These are phyloP conservation scores for Fusarium nygamai DNA, from an alignment of 2,329 filamentous ascomycete species.

Conservation along the genomic window DNA sequence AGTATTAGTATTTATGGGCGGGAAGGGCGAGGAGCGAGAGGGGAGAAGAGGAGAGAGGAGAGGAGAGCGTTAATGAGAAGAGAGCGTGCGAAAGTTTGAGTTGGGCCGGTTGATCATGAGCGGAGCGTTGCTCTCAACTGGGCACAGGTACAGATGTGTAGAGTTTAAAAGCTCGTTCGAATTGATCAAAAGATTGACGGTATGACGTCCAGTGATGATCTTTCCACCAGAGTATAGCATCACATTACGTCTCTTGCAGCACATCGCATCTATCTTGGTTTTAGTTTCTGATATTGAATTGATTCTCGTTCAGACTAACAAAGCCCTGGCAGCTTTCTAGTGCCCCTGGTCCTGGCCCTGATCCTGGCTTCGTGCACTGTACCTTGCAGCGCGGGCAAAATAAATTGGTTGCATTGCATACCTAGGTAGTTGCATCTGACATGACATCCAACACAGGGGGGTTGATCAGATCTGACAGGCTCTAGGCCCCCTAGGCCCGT, in stretches of 20 bases:
- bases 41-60: neutral
- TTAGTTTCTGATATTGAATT: neutral
- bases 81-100: constrained; percentile 17
- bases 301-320: neutral
- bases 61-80: neutral
- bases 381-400: constrained; percentile 24
- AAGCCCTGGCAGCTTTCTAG: neutral
- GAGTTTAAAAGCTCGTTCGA: constrained; percentile 4
- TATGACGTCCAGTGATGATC: constrained; percentile 22
- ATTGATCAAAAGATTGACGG: constrained; percentile 3
- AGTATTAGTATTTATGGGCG: constrained; percentile 12
- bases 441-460: constrained; percentile 6
- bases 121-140: constrained; percentile 11
- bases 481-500: neutral
- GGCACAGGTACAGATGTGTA: neutral
- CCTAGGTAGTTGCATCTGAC: constrained; percentile 11
- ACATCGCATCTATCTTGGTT: neutral
- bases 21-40: constrained; percentile 10
- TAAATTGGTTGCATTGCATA: constrained; percentile 31
- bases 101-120: constrained; percentile 17
- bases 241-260: neutral
- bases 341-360: neutral
- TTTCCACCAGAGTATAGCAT: neutral
- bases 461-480: constrained; percentile 21
- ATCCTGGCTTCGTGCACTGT: constrained; percentile 1